Percentiles rank a stretch among this genome's conserved stretches.
These are phyloP conservation scores for Lyophyllum semitale DNA, from an alignment of 768 basidiomycete species.

Conservation along the genomic window DNA sequence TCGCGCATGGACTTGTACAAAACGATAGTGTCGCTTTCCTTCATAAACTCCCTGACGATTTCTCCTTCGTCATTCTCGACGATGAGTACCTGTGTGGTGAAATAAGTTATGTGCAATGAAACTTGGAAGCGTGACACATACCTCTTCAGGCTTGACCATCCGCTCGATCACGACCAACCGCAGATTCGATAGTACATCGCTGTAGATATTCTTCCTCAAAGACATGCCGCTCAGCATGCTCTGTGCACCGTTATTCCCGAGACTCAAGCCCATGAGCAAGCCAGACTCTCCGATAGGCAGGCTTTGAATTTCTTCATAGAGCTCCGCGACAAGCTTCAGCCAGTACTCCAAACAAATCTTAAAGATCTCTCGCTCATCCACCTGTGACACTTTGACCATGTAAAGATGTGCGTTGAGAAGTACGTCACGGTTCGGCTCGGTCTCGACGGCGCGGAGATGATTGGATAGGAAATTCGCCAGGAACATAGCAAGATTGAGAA, in stretches of 20 bases:
- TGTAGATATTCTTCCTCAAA: conserved; percentile 91
- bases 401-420: conserved; percentile 96
- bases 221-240: conserved; percentile 78
- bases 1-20: conserved; percentile 99
- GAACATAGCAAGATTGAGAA: conserved; percentile 97
- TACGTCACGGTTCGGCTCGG: conserved; percentile 85
- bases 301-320: conserved; percentile 96
- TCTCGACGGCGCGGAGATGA: conserved; percentile 94
- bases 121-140: conserved; percentile 41
- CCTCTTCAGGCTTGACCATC: conserved; percentile 99
- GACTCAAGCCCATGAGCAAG: conserved; percentile 84
- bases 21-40: conserved; percentile 97
- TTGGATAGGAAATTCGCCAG: conserved; percentile 93
- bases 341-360: conserved; percentile 99
- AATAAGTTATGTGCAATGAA: not conserved
- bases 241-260: conserved; percentile 67
- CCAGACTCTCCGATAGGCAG: conserved; percentile 87
- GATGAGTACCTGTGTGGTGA: conserved; percentile 74
- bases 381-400: conserved; percentile 97
- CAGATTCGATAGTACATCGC: conserved; percentile 91
- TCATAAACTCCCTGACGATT: conserved; percentile 99
- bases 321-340: conserved; percentile 91
- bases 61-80: conserved; percentile 99
- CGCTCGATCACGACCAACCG: conserved; percentile 95
- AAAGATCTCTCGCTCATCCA: conserved; percentile 98